Evolutionary conservation across 2,329 filamentous ascomycete species (phyloP), one percentile per base, ranked within the genome.

Genomic region (Cucurbitaria berberidis): DNA sequence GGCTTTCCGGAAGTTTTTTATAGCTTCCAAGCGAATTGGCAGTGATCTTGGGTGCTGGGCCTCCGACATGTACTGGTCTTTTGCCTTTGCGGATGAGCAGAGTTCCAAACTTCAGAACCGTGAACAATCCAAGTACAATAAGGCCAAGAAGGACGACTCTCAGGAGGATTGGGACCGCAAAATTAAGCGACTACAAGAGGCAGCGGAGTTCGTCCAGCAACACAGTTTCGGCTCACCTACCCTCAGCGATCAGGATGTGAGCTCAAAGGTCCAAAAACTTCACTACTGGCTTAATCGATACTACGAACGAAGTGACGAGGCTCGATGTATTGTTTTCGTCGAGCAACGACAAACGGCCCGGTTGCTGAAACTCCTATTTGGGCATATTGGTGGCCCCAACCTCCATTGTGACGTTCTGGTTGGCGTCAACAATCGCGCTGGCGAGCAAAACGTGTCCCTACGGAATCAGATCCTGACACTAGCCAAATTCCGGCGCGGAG

Each of bases 271-370:
- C 0, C 73, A 82, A 3, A 64, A 81, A 5, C 82, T 98, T 0
- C 71, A 85, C 19, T 68, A 78, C 2, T 84, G 86, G 49, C 78
- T 98, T 1, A 69, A 74, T 3, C 73, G 84, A 7, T 82, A 88
- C 44, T 97, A 92, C 64, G 76, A 82, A 27, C 74, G 80, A 2
- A 75, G 79, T 2, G 81, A 80, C 1, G 80, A 86, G 6, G 79
- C 82, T 24, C 86, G 87, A 55, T 96, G 91, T 67, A 96, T 99
- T 49, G 84, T 98, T 0, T 98, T 99, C 72, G 91, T 96, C 0
- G 82, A 91, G 55, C 83, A 89, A 69, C 82, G 92, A 35, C 86
- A 89, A 59, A 93, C 91, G 0, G 93, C 93, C 0, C 83, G 85
- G 16, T 74, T 96, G 15, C 78, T 99, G 1, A 78, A 83, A 1